Base-by-base conservation (phyloP, 768 basidiomycete species). In the Naganishia kalamii region DNA sequence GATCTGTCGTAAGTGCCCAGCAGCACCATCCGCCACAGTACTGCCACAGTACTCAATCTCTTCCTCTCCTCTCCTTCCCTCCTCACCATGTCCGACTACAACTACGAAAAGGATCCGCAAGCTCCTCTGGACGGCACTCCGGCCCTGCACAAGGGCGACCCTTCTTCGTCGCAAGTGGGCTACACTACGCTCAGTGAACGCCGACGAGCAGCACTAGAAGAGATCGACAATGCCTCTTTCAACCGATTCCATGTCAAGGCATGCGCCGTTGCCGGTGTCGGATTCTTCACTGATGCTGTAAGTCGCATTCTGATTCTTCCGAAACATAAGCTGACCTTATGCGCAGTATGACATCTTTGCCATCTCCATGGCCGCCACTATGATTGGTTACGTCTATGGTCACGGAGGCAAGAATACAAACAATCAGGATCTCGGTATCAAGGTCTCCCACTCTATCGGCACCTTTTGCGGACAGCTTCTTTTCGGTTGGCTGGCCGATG, bases 211-310 rank as follows among this genome's bases (percentile, higher is more conserved):
- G 91, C 92, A 33, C 83, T 96, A 44, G 83, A 86, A 13, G 89
- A 93, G 76, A 84, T 94, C 66, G 92, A 94, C 79, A 86, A 88
- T 67, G 92, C 92, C 46, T 81, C 82, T 47, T 93, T 93, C 79
- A 88, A 88, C 7, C 88, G 87, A 86, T 92, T 91, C 81, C 91
- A 92, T 71, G 85, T 87, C 63, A 91, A 90, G 77, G 77, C 72
- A 12, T 72, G 70, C 67, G 57, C 72, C 29, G 72, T 72, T 41
- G 71, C 71, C 44, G 70, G 91, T 70, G 87, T 87, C 11, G 91
- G 91, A 29, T 92, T 93, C 83, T 93, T 92, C 82, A 91, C 91
- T 52, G 90, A 89, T 79, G 85, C 87, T 84, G 86, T 69, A 57
- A 33, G 54, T 40, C 7, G 21, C 33, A 2, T 30, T 30, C 1